Conservation (phyloP, 257 asterid species). For the Scutellaria baicalensis region DNA sequence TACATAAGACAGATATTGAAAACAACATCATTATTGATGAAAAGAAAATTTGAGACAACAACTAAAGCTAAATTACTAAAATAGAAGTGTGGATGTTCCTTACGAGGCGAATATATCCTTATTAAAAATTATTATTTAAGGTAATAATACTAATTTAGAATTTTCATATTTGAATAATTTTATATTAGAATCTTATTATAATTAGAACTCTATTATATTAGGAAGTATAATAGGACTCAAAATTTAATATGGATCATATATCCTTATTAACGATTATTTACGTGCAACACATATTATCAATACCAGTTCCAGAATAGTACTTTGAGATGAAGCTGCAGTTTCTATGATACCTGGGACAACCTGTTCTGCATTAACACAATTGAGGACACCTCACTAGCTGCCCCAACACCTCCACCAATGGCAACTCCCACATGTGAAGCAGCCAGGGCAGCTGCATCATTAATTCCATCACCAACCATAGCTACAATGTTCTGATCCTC, state of each 20-base stretch:
- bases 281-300: too few relatives aligned
- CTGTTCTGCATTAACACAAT: conserved; percentile 92
- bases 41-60: neutral
- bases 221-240: too few relatives aligned
- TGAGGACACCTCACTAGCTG: conserved; percentile 97
- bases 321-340: conserved; percentile 3
- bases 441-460: conserved; percentile 98
- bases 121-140: too few relatives aligned
- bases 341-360: conserved; percentile 67
- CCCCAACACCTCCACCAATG: conserved; percentile 92
- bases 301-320: neutral
- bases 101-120: too few relatives aligned
- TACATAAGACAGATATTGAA: neutral
- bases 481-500: conserved; percentile 69
- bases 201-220: too few relatives aligned
- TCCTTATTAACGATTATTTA: too few relatives aligned
- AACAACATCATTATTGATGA: neutral
- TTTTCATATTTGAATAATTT: too few relatives aligned
- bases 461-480: conserved; percentile 99
- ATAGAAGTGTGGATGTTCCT: too few relatives aligned
- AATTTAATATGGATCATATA: too few relatives aligned
- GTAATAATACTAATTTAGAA: too few relatives aligned
- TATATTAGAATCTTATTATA: too few relatives aligned
- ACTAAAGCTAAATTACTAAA: too few relatives aligned
- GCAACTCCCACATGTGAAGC: conserved; percentile 94